Base-by-base conservation (phyloP, 176 grass and related monocot species). In the Pontederia crassipes region DNA sequence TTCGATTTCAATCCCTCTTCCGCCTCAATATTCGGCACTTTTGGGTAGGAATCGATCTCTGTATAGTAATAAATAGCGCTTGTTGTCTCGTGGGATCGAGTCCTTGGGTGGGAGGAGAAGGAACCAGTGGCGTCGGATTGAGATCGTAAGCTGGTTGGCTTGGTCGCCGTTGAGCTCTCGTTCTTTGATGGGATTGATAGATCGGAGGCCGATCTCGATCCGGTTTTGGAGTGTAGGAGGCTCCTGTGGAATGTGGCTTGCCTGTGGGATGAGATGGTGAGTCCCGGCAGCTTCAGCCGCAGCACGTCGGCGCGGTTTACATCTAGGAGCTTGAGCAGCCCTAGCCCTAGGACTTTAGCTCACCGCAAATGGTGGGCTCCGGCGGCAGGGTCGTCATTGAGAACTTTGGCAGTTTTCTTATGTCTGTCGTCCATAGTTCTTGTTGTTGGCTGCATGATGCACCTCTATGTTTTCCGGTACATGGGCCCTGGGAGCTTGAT, bases 341-440 rank as follows among this genome's bases (percentile, higher is more conserved):
- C 84, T n/a, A 12, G 51, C 12, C n/a, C 51, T 54, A 54, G 51
- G 51, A 11, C 14, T 54, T 54, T 16, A 54, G 14, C 14, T 54
- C 79, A 98, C 45, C 81, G 87, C 15, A 92, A 77, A 75, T 98
- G 93, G 93, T 97, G 79, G 87, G 68, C 20, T 24, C 20, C 20
- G 0, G 20, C 66, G 27, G 48, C 70, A 1, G 75, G 49, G 0
- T 84, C 76, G 8, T 87, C 93, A 11, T 67, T 98, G 32, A 70
- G 85, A 17, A 60, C 55, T 24, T 54, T 81, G 27, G 81, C 85
- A 17, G 20, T 83, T 9, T 16, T 79, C 24, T 81, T 83, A 64
- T 88, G 85, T 65, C 55, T 86, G 18, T 67, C 68, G 56, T 72
- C 84, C 28, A 57, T 83, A 24, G 49, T 69, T 2, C 74, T 98